Evolutionary conservation across 495 filamentous ascomycete species (phyloP), one percentile per base, ranked within the genome.

Genomic region (Copromyces sp.): DNA sequence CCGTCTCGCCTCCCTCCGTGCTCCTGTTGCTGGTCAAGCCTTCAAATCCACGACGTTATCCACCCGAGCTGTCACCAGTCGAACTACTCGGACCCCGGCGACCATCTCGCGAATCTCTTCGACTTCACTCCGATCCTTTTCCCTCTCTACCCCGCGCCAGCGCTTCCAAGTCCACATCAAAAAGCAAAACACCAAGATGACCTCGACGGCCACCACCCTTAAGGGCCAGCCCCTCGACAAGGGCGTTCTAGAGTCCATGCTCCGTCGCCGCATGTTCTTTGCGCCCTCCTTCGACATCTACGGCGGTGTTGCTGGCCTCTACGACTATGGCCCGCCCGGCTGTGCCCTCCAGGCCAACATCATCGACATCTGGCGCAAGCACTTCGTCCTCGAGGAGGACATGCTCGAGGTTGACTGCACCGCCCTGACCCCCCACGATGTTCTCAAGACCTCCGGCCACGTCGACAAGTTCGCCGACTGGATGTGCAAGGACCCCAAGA

Each of bases 401-500:
- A 95, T 95, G 92, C 85, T 96, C 61, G 93, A 96, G 83, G 89
- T 96, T 45, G 93, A 96, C 81, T 94, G 91, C 81, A 93, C 89
- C 14, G 92, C 92, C 81, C 80, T 96, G 75, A 96, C 93, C 70
- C 95, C 95, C 32, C 87, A 93, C 73, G 92, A 95, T 47, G 93
- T 98, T 12, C 86, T 99, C 65, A 97, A 98, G 88, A 98, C 95
- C 35, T 93, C 90, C 79, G 95, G 96, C 73, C 95, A 99, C 82
- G 95, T 98, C 70, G 95, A 98, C 75, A 96, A 96, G 81, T 99
- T 98, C 81, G 92, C 94, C 76, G 96, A 98, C 81, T 98, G 93
- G 93, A 97, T 98, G 94, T 97, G 94, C 89, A 98, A 98, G 82
- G 95, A 99, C 81, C 94, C 94, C 70, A 95, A 97, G 85, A 95